These are phyloP conservation scores for Orbilia ellipsospora DNA, from an alignment of 2,329 filamentous ascomycete genomes.

Conservation along the genomic window DNA sequence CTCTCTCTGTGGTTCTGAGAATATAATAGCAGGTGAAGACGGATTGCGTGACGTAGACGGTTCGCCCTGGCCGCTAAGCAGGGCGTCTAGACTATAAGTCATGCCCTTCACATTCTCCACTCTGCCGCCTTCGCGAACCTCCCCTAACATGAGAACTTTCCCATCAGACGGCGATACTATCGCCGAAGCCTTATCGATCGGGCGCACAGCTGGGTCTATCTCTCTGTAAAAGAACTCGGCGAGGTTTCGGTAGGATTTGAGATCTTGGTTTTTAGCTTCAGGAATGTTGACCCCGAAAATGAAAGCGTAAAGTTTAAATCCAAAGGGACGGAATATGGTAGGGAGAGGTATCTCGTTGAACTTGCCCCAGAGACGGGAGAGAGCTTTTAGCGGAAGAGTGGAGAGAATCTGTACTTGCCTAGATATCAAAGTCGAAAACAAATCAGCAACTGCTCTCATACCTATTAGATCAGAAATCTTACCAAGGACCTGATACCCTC, in stretches of 20 bases:
- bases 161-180: conserved; percentile 91
- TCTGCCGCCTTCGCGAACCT: conserved; percentile 84
- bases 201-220: conserved; percentile 86
- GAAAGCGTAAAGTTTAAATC: conserved; percentile 90
- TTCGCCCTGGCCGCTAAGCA: conserved; percentile 71
- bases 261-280: conserved; percentile 87
- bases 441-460: conserved; percentile 1
- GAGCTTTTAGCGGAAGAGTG: conserved; percentile 86
- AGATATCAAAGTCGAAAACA: not conserved
- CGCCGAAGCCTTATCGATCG: conserved; percentile 82
- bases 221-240: conserved; percentile 97
- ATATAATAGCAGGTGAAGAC: conserved; percentile 60
- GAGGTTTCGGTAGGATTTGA: conserved; percentile 90
- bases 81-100: conserved; percentile 93
- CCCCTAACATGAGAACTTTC: conserved; percentile 88
- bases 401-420: conserved; percentile 93
- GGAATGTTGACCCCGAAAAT: conserved; percentile 90
- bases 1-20: conserved; percentile 60
- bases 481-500: conserved; percentile 86
- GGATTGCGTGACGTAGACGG: conserved; percentile 66
- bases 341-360: conserved; percentile 92
- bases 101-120: conserved; percentile 99
- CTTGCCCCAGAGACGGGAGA: conserved; percentile 87
- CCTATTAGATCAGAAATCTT: conserved; percentile 56
- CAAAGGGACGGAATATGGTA: conserved; percentile 85